A percentile compares a stretch with the other conserved stretches of the same genome.
These are phyloP conservation scores for Protomyces inouyei DNA, from an alignment of 1,139 yeast species.

Conservation along the genomic window DNA sequence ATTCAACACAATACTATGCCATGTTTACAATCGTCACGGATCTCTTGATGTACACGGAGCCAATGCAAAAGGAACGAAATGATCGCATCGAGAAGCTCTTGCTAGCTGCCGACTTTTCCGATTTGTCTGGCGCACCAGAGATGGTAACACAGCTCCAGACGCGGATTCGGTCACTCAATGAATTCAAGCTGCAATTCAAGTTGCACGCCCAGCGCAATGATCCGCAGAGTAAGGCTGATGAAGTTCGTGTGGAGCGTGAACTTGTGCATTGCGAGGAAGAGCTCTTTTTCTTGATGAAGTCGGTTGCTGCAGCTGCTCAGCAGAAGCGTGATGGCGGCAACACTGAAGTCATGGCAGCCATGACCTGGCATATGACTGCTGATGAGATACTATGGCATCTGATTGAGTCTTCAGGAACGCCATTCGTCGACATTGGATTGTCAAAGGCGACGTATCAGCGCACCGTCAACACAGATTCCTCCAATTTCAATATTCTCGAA, in stretches of 20 bases:
- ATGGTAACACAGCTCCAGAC: constrained; percentile 55
- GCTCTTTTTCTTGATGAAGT: constrained; percentile 60
- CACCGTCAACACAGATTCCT: constrained; percentile 57
- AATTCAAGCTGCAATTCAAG: constrained; percentile 48
- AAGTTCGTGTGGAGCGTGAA: constrained; percentile 34
- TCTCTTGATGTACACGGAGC: constrained; percentile 62
- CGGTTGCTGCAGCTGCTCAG: constrained; percentile 54
- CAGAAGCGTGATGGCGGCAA: constrained; percentile 41
- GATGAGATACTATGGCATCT: constrained; percentile 72
- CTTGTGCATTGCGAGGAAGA: constrained; percentile 43
- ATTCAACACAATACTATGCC: constrained; percentile 67
- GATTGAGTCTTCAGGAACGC: constrained; percentile 54
- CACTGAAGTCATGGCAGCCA: constrained; percentile 37
- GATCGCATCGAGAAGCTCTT: constrained; percentile 62
- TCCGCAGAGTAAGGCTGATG: constrained; percentile 38
- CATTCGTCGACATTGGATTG: constrained; percentile 68
- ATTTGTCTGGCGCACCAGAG: constrained; percentile 52
- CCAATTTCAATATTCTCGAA: constrained; percentile 55
- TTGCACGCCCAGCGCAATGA: constrained; percentile 37
- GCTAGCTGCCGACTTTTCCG: constrained; percentile 63
- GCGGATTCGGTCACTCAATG: constrained; percentile 47
- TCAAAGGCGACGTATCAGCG: constrained; percentile 61
- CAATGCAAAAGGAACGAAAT: constrained; percentile 52
- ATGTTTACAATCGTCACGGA: constrained; percentile 61
- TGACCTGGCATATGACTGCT: constrained; percentile 62